Evolutionary conservation across 441 rosid genomes (phyloP).

Genomic region (Capsella rubella): DNA sequence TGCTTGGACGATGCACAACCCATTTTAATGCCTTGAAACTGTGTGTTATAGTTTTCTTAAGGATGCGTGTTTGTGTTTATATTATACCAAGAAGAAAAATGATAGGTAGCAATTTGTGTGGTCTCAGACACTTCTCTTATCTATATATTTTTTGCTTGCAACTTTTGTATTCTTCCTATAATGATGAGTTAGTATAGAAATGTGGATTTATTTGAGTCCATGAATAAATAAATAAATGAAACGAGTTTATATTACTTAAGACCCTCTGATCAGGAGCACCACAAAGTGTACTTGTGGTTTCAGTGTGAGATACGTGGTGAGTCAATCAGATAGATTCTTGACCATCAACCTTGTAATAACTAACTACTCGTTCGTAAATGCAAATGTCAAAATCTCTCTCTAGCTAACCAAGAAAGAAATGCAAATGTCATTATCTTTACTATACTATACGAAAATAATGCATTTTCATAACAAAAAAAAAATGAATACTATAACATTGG

Average conservation of each 20-base stretch:
- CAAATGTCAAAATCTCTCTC: slow-evolving; percentile 15
- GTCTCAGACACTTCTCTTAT: slow-evolving; percentile 37
- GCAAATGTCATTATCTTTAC: slow-evolving; percentile 9
- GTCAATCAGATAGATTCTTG: slow-evolving; percentile 29
- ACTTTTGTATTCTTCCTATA: slow-evolving; percentile 32
- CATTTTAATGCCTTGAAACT: slow-evolving; percentile 47
- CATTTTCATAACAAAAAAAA: neutral
- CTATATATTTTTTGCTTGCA: slow-evolving; percentile 9
- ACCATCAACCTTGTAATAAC: neutral
- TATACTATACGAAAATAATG: neutral
- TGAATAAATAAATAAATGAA: slow-evolving; percentile 21
- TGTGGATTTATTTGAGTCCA: slow-evolving; percentile 29
- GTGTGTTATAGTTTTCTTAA: neutral
- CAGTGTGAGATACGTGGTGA: slow-evolving; percentile 34
- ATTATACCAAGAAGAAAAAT: slow-evolving; percentile 22
- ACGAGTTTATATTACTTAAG: neutral
- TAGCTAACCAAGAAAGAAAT: neutral
- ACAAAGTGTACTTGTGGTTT: slow-evolving; percentile 37
- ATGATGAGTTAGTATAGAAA: neutral
- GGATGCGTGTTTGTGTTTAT: neutral
- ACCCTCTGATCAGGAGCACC: slow-evolving; percentile 18
- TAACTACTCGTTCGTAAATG: neutral
- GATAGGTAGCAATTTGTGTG: slow-evolving; percentile 38
- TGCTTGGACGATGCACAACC: slow-evolving; percentile 84
- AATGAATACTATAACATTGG: too few species aligned